Evolutionary conservation across 768 basidiomycete species (phyloP).

Genomic region (Termitomyces sp.): DNA sequence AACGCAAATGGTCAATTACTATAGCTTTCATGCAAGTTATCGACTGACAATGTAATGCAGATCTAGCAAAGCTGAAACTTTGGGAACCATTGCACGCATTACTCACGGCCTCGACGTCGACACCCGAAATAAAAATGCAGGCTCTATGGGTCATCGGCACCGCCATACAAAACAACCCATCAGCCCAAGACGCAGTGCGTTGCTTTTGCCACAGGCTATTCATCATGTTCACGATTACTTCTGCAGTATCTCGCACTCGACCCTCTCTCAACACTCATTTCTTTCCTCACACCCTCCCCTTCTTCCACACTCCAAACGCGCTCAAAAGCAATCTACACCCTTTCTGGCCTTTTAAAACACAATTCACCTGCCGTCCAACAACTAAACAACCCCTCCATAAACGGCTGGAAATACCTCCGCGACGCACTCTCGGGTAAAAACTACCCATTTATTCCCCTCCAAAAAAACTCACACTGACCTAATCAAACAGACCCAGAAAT

Average conservation of each 20-base stretch:
- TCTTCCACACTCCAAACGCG: constrained; percentile 39
- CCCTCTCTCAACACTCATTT: constrained; percentile 63
- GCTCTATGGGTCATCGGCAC: constrained; percentile 88
- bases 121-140: constrained; percentile 61
- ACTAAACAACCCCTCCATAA: constrained; percentile 40
- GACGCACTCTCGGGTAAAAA: constrained; percentile 55
- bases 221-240: background rate
- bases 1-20: constrained; percentile 78
- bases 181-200: constrained; percentile 73
- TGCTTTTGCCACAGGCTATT: background rate
- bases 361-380: constrained; percentile 60
- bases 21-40: constrained; percentile 4
- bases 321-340: constrained; percentile 60
- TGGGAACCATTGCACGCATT: constrained; percentile 76
- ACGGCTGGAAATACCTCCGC: constrained; percentile 68
- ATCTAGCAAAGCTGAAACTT: constrained; percentile 71
- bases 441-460: background rate
- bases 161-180: constrained; percentile 85
- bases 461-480: background rate
- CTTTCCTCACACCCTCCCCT: constrained; percentile 53
- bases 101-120: constrained; percentile 49
- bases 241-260: constrained; percentile 58
- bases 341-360: constrained; percentile 80
- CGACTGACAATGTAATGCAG: constrained; percentile 23
- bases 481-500: constrained; percentile 67